Percentiles rank a stretch among this genome's conserved stretches.
These are phyloP conservation scores for Plasmopara muralis DNA, from an alignment of 352 stramenopile genomes.

Conservation along the genomic window DNA sequence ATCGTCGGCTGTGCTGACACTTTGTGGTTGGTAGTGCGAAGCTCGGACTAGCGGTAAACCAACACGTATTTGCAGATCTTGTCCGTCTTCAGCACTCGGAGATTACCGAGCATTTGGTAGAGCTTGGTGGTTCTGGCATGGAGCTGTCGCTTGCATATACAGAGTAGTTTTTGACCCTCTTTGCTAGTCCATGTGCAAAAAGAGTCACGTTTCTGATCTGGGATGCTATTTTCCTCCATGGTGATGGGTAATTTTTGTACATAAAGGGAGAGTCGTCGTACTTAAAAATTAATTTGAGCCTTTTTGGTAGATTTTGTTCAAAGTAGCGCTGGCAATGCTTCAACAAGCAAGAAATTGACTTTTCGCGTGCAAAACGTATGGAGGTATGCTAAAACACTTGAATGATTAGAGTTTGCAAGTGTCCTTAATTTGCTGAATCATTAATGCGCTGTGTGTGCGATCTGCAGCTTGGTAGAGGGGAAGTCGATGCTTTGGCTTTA, in stretches of 20 bases:
- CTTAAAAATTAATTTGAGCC: not conserved
- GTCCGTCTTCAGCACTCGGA: constrained; percentile 70
- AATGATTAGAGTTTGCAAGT: constrained; percentile 53
- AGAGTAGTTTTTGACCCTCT: constrained; percentile 85
- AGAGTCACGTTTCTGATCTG: constrained; percentile 76
- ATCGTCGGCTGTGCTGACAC: constrained; percentile 1
- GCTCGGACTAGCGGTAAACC: constrained; percentile 78
- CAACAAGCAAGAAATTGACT: constrained; percentile 53
- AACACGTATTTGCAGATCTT: constrained; percentile 84
- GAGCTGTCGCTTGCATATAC: constrained; percentile 82
- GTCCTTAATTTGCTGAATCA: not conserved
- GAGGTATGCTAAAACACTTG: constrained; percentile 69
- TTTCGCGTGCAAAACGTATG: constrained; percentile 58
- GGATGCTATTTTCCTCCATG: constrained; percentile 79
- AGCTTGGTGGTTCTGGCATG: constrained; percentile 75
- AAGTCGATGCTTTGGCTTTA: constrained; percentile 39
- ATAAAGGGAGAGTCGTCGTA: not conserved
- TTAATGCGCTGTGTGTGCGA: not conserved
- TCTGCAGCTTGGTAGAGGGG: constrained; percentile 47
- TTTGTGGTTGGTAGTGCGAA: constrained; percentile 18
- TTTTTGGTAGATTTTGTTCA: constrained; percentile 59
- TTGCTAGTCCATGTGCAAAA: constrained; percentile 69
- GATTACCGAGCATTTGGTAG: constrained; percentile 50
- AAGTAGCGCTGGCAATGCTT: constrained; percentile 63
- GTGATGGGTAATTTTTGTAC: constrained; percentile 38